Percentiles rank a stretch among this genome's conserved stretches.
phyloP scores from a whole-genome alignment of 2,329 filamentous ascomycete genomes.

The Escovopsis sp. region DNA sequence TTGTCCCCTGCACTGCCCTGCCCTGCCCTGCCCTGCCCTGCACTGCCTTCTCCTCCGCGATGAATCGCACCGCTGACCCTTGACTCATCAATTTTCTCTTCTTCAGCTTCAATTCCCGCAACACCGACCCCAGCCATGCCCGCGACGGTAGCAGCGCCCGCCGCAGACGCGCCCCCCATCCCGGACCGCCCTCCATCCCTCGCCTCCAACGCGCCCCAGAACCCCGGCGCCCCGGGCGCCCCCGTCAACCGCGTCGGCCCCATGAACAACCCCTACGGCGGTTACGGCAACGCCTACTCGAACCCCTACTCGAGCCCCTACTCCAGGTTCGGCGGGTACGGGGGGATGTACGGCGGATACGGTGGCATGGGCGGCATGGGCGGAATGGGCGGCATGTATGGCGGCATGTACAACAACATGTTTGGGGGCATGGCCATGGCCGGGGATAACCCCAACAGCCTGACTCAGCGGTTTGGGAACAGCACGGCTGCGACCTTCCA shows the following conservation, averaged over 20 bases:
- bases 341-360: constrained; percentile 26
- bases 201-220: constrained; percentile 69
- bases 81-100: constrained; percentile 9
- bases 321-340: constrained; percentile 29
- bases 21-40: constrained; percentile 4
- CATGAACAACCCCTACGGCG: constrained; percentile 30
- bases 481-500: constrained; percentile 95
- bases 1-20: not conserved
- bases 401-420: constrained; percentile 20
- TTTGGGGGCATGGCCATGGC: constrained; percentile 33
- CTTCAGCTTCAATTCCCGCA: constrained; percentile 13
- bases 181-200: constrained; percentile 72
- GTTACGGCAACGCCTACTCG: constrained; percentile 24
- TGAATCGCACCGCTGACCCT: no score
- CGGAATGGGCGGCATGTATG: constrained; percentile 23
- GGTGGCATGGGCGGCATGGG: constrained; percentile 26
- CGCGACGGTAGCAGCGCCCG: constrained; percentile 16
- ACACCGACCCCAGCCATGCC: constrained; percentile 5
- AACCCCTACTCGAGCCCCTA: constrained; percentile 27
- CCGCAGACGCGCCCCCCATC: constrained; percentile 47
- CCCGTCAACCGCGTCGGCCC: constrained; percentile 31
- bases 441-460: constrained; percentile 70
- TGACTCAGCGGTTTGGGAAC: constrained; percentile 91
- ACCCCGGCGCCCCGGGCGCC: constrained; percentile 62
- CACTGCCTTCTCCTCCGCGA: constrained; percentile 1